Base-by-base conservation (phyloP, 2,329 filamentous ascomycete genomes). In the Fusarium metavorans region DNA sequence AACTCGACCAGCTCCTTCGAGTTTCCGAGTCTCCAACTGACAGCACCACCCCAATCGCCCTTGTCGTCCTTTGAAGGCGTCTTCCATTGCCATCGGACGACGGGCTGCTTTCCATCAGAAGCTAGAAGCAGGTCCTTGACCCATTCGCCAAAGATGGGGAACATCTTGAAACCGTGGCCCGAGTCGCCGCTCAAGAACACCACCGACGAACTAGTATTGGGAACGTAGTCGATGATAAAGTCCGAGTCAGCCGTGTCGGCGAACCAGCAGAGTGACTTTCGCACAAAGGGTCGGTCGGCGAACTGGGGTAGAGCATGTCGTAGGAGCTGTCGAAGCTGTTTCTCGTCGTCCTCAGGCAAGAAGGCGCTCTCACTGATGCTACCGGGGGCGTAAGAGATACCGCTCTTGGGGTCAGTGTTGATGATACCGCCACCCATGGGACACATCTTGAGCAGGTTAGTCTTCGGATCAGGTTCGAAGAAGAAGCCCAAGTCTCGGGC, bases 121-220 rank as follows among this genome's bases (percentile, higher is more conserved):
- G 83, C 80, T 25, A 84, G 82, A 0, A 91, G 60, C 6, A 91
- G 73, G 13, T 85, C 82, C 50, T 80, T 82, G 2, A 90, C 85
- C 84, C 88, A 91, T n/a, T 81, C 78, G 0, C 90, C 89, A n/a
- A 90, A 82, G 27, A 90, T 85, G 0, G 89, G 90, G 57, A 92
- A 86, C 86, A 92, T 89, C 80, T 92, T 92, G 79, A 91, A 92
- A 0, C 87, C 88, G 75, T 92, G 90, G 0, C 89, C 90, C 1
- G 89, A 92, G 75, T 92, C 90, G 0, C 90, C 90, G 0, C 88
- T 86, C 1, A 88, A 71, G 0, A 90, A 77, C 3, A 92, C 79
- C 3, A 91, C 82, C 0, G 76, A 74, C 1, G 84, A 86, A 2
- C 82, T 80, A 2, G 84, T 88, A 1, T 82, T 79, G 0, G 90